Percentiles rank a stretch among this genome's conserved stretches.
phyloP scores from a whole-genome alignment of 2,329 filamentous ascomycete genomes.

The Boeremia lycopersici region DNA sequence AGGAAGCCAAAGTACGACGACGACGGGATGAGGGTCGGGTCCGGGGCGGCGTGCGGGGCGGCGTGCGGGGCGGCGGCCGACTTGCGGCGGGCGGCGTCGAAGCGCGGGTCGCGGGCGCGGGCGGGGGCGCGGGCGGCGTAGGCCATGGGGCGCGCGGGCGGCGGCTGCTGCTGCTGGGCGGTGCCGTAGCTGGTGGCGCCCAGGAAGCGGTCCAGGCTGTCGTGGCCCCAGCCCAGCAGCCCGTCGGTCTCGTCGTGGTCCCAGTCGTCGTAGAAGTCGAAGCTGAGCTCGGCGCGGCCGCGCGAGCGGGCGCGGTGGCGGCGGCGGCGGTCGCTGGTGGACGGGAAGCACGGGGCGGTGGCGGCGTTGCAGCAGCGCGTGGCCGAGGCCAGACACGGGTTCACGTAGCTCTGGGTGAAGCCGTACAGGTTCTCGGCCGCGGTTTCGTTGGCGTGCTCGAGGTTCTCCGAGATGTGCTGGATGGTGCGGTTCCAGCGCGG shows the following conservation, averaged over 20 bases:
- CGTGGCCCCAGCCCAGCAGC: slow-evolving; percentile 76
- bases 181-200: slow-evolving; percentile 67
- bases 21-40: slow-evolving; percentile 88
- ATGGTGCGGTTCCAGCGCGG: slow-evolving; percentile 90
- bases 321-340: slow-evolving; percentile 76
- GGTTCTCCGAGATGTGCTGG: slow-evolving; percentile 89
- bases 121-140: slow-evolving; percentile 78
- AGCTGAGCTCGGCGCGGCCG: slow-evolving; percentile 78
- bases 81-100: slow-evolving; percentile 54
- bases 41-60: slow-evolving; percentile 60
- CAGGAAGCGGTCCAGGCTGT: slow-evolving; percentile 84
- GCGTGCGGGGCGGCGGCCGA: no score
- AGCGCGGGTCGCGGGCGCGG: slow-evolving; percentile 54
- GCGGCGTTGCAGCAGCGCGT: slow-evolving; percentile 69
- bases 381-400: slow-evolving; percentile 75
- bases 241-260: slow-evolving; percentile 70
- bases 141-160: slow-evolving; percentile 80
- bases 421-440: slow-evolving; percentile 91
- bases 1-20: slow-evolving; percentile 86
- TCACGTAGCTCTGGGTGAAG: slow-evolving; percentile 83
- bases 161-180: slow-evolving; percentile 63
- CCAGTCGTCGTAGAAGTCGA: slow-evolving; percentile 99
- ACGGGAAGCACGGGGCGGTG: slow-evolving; percentile 74
- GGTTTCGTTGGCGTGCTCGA: slow-evolving; percentile 87
- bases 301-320: slow-evolving; percentile 65